Conservation (phyloP, 1,284 basidiomycete genomes). For the Rhodotorula glutinis region DNA sequence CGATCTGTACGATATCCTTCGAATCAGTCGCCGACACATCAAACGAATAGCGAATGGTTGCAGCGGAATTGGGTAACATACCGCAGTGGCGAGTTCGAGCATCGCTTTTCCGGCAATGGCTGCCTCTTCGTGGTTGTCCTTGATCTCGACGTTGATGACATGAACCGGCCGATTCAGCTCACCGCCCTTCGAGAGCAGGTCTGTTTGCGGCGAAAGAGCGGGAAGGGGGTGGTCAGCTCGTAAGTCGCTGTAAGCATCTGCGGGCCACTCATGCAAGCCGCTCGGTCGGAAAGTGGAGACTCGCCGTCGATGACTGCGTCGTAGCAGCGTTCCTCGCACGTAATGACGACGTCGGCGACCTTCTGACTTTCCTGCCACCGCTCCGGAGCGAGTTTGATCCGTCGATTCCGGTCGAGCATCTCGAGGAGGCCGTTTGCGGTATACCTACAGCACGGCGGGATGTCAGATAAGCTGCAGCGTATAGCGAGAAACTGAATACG, state of each 20-base stretch:
- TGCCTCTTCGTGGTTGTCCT: conserved; percentile 98
- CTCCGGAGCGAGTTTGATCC: conserved; percentile 88
- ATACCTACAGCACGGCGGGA: no score
- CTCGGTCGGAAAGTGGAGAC: conserved; percentile 42
- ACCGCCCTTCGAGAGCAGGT: conserved; percentile 80
- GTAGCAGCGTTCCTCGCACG: conserved; percentile 98
- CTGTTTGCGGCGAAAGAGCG: conserved; percentile 53
- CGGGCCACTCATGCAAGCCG: no score
- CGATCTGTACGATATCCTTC: conserved; percentile 62
- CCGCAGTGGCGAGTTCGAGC: conserved; percentile 83
- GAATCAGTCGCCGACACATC: neutral
- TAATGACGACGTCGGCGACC: conserved; percentile 92
- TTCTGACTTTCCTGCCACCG: conserved; percentile 90
- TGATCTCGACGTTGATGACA: conserved; percentile 97
- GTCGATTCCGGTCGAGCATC: conserved; percentile 95
- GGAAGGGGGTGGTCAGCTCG: neutral
- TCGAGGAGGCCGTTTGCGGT: conserved; percentile 93
- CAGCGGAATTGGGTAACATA: conserved; percentile 52
- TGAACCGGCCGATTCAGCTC: conserved; percentile 93
- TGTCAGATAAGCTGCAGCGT: no score
- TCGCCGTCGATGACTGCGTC: conserved; percentile 96
- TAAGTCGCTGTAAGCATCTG: no score
- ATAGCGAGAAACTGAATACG: no score
- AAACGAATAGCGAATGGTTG: neutral
- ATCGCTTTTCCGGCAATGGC: conserved; percentile 92